phyloP scores from a whole-genome alignment of 139 green algal species.

The Chlamydomonas incerta region DNA sequence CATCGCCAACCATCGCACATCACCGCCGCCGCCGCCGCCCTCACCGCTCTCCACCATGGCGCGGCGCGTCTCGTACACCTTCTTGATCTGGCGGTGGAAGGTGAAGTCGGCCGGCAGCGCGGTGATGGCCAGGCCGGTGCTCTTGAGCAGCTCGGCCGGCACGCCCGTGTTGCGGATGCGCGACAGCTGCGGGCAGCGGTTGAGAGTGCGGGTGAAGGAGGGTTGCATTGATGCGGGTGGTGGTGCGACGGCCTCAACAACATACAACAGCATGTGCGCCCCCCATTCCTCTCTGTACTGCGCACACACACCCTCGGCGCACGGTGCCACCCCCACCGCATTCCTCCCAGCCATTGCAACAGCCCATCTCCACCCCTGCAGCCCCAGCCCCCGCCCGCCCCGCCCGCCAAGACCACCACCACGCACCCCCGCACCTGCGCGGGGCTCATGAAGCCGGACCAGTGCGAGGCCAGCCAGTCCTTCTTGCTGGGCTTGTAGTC shows the following conservation, averaged over 20 bases:
- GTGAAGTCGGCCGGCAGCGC: constrained; percentile 88
- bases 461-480: constrained; percentile 93
- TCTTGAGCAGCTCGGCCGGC: constrained; percentile 62
- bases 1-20: too few species aligned
- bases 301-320: too few species aligned
- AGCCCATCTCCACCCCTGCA: too few species aligned
- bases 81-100: constrained; percentile 75
- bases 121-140: constrained; percentile 88
- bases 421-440: constrained; percentile 60
- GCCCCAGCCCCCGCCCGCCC: background rate
- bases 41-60: constrained; percentile 82
- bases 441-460: constrained; percentile 93
- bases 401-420: constrained; percentile 49
- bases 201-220: too few species aligned
- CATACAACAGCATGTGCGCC: too few species aligned
- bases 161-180: constrained; percentile 95
- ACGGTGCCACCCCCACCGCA: too few species aligned
- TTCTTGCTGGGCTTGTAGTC: constrained; percentile 81
- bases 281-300: too few species aligned
- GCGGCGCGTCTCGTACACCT: constrained; percentile 87
- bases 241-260: too few species aligned
- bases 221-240: too few species aligned
- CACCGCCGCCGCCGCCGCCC: background rate
- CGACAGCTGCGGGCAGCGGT: constrained; percentile 70
- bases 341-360: too few species aligned